Base-by-base conservation (phyloP, 768 basidiomycete genomes). In the Pholiota conissans region DNA sequence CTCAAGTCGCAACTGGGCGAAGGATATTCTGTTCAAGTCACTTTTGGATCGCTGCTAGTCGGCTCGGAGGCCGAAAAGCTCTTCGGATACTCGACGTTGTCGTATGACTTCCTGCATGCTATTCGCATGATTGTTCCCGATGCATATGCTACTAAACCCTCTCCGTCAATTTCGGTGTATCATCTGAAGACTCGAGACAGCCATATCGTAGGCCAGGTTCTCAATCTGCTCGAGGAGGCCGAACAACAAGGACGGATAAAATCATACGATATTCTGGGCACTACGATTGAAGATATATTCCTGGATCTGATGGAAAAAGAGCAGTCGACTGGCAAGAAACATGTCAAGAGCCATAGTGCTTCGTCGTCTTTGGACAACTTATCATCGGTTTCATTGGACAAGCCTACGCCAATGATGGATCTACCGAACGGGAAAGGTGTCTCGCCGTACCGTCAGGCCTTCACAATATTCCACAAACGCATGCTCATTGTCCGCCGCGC, bases 211-310 rank as follows among this genome's bases (percentile, higher is more conserved):
- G 80, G 82, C 47, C 70, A 74, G 24, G 81, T 89, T 11, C 77
- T 91, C 20, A 74, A 77, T 3, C 68, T 91, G 0, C 82, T 89
- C 20, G 61, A 70, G 1, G 75, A 84, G 32, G 73, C 71, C 37
- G 65, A 57, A n/a, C 58, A 58, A 0, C 72, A 77, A 28, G 49
- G 48, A 39, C 59, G 64, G 3, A 74, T 90, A 35, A 63, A 66
- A 0, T 81, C 81, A 0, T 89, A 87, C 64, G 87, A 91, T 55
- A 77, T 91, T 22, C 70, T 87, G 20, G 86, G 87, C 5, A 87
- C 90, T 0, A 84, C 89, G 7, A 86, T 93, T 39, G 91, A 93
- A 67, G 89, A 91, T 56, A 88, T 93, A 39, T 93, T 93, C 73
- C 76, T 93, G 11, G 78, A 81, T 42, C 71, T 93, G 5, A 89